Evolutionary conservation across 257 asterid genomes (phyloP).

Genomic region (Solanum habrochaites): DNA sequence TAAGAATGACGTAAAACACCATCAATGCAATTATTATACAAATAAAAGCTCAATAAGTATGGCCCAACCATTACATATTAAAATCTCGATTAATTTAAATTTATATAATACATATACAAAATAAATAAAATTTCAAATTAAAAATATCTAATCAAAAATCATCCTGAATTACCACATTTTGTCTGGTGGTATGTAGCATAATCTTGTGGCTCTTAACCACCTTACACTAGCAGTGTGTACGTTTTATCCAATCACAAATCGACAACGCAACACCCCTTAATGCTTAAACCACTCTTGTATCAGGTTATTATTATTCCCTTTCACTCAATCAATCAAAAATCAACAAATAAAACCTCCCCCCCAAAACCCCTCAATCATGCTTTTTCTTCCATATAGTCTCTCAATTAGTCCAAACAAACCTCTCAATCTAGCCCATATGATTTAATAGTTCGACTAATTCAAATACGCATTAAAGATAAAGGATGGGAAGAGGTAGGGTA

Average conservation of each 20-base stretch:
- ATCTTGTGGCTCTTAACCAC: constrained; percentile 12
- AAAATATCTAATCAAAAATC: no score
- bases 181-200: background rate
- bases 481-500: constrained; percentile 74
- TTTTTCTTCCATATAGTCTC: background rate
- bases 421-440: background rate
- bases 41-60: background rate
- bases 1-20: background rate
- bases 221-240: background rate
- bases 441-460: background rate
- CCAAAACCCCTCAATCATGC: background rate
- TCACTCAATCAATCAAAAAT: background rate
- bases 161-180: background rate
- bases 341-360: background rate
- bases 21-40: background rate
- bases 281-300: background rate
- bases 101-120: no score
- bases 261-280: constrained; percentile 29
- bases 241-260: constrained; percentile 16
- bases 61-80: background rate
- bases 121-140: no score
- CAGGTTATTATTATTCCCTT: background rate
- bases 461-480: background rate
- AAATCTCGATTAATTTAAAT: background rate
- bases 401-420: background rate